Base-by-base conservation (phyloP, 345 rosid species). In the Gossypium stocksii region DNA sequence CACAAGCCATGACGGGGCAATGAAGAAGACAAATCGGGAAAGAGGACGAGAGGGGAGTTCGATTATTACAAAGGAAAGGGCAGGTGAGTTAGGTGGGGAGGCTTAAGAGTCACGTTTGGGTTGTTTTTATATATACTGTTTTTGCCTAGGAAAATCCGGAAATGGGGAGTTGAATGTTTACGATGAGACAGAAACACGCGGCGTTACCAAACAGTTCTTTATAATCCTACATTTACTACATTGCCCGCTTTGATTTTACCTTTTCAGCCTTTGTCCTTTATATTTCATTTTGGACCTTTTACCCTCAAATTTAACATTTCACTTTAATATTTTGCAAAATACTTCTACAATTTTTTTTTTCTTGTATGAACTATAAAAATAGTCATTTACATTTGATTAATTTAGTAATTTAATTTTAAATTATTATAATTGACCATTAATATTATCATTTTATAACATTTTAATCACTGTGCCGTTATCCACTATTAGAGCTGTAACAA, bases 1-100 rank as follows among this genome's bases (percentile, higher is more conserved):
- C 81, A 80, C 89, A 94, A 68, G 97, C 93, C 98, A 94, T 92
- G 48, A 81, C 66, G 5, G 60, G 7, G 20, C 44, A 44, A 27
- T 20, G 17, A 59, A 2, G 63, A 25, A 16, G 63, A 59, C 63
- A 59, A 51, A 29, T 51, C 15, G 23, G 23, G 57, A 62, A 70
- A 12, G 34, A 22, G 70, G 43, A 12, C 13, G 51, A 45, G 45
- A 64, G 52, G 45, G 81, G 63, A 48, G 71, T 45, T 27, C 43
- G 67, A 48, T 59, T 20, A 8, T 73, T 17, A 60, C 76, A 11
- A 59, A 56, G 10, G 15, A n/a, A 46, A 20, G 45, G 74, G 10
- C 45, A 61, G 65, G 19, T 9, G 11, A 4, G 49, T 43, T 44
- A 9, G 34, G 46, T 66, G 52, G 54, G 15, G 12, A 11, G 49